A percentile compares a stretch with the other conserved stretches of the same genome.
phyloP scores from a whole-genome alignment of 2,329 filamentous ascomycete species.

The Phyllachora maydis region DNA sequence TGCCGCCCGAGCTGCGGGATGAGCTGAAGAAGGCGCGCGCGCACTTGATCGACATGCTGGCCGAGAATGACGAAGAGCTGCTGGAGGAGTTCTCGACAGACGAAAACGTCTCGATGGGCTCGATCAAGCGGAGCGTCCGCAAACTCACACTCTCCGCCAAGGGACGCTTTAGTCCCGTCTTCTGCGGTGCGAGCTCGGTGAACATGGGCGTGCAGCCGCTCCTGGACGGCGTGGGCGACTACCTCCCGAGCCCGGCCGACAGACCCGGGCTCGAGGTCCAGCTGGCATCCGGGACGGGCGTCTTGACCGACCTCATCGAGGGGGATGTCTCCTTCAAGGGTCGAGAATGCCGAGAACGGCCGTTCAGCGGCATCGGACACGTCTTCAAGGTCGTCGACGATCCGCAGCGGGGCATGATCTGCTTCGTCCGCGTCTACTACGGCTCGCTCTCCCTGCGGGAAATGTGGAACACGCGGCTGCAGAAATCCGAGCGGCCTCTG shows the following conservation, averaged over 20 bases:
- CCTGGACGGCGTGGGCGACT: conserved; percentile 71
- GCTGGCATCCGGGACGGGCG: conserved; percentile 35
- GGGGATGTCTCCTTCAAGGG: conserved; percentile 12
- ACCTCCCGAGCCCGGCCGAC: conserved; percentile 67
- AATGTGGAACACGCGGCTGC: conserved; percentile 75
- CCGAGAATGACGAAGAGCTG: conserved; percentile 72
- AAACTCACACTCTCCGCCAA: conserved; percentile 46
- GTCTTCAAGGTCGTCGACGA: conserved; percentile 95
- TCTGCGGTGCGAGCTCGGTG: conserved; percentile 79
- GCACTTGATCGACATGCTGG: conserved; percentile 63
- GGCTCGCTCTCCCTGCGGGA: conserved; percentile 55
- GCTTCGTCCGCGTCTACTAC: conserved; percentile 83
- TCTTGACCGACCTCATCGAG: conserved; percentile 17
- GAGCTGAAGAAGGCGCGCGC: conserved; percentile 61
- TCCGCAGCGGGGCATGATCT: conserved; percentile 63
- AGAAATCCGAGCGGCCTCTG: conserved; percentile 59
- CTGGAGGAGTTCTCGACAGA: conserved; percentile 43
- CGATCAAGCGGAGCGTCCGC: conserved; percentile 56
- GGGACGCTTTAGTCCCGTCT: conserved; percentile 63
- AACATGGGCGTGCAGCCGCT: conserved; percentile 90
- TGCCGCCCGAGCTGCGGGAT: conserved; percentile 31
- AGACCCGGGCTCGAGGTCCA: conserved; percentile 62
- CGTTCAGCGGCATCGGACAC: conserved; percentile 30
- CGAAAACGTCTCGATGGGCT: conserved; percentile 46
- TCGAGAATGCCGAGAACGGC: conserved; percentile 10